Evolutionary conservation across 495 filamentous ascomycete species (phyloP).

Genomic region (Darksidea phi): DNA sequence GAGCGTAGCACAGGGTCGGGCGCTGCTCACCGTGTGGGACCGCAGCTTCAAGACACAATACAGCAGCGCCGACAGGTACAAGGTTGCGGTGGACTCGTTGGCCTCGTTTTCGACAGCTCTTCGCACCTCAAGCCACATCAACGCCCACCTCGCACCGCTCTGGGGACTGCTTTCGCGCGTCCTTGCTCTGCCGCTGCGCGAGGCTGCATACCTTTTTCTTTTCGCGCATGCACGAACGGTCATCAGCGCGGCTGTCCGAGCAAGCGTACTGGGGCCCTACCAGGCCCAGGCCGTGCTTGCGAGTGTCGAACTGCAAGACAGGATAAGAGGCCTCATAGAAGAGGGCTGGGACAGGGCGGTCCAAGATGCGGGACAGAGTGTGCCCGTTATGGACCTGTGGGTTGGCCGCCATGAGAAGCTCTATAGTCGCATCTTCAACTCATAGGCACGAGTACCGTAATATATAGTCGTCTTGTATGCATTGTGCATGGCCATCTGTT

Average conservation of each 20-base stretch:
- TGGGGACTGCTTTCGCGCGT: slow-evolving; percentile 72
- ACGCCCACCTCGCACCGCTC: slow-evolving; percentile 74
- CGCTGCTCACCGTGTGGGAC: slow-evolving; percentile 87
- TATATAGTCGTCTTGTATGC: too few relatives aligned
- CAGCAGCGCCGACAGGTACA: not conserved
- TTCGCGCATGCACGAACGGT: slow-evolving; percentile 86
- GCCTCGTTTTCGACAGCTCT: slow-evolving; percentile 29
- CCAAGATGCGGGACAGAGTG: slow-evolving; percentile 80
- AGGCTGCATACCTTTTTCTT: slow-evolving; percentile 81
- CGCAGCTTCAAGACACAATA: slow-evolving; percentile 55
- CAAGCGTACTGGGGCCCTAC: slow-evolving; percentile 88
- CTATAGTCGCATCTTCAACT: slow-evolving; percentile 96
- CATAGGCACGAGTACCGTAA: slow-evolving; percentile 41
- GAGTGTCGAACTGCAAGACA: slow-evolving; percentile 57
- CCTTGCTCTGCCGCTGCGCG: slow-evolving; percentile 59
- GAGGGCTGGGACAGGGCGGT: slow-evolving; percentile 57
- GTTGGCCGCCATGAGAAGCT: slow-evolving; percentile 90
- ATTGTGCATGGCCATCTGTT: not conserved
- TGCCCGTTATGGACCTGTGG: slow-evolving; percentile 90
- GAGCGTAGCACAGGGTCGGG: slow-evolving; percentile 78
- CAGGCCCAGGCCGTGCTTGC: slow-evolving; percentile 84
- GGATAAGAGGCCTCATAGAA: slow-evolving; percentile 61
- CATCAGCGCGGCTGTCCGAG: slow-evolving; percentile 82
- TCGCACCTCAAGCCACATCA: slow-evolving; percentile 11
- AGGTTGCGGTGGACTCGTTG: slow-evolving; percentile 15